Percentiles rank a stretch among this genome's conserved stretches.
These are phyloP conservation scores for Russula abietina DNA, from an alignment of 768 basidiomycete species.

Conservation along the genomic window DNA sequence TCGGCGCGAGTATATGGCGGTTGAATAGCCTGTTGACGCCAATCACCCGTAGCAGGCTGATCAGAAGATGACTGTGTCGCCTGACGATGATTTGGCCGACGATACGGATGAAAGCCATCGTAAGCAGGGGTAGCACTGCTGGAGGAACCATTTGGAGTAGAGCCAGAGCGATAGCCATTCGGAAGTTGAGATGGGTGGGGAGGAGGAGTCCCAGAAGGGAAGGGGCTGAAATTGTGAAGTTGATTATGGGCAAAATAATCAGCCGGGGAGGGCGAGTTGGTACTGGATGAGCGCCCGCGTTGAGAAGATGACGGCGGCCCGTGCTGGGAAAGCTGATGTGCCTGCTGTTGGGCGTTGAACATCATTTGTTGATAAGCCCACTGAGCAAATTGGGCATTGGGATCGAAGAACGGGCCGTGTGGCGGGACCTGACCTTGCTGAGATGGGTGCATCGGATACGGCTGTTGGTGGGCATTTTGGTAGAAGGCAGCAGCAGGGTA, in stretches of 20 bases:
- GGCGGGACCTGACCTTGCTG: conserved; percentile 38
- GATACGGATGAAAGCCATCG: conserved; percentile 76
- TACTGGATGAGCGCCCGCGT: conserved; percentile 35
- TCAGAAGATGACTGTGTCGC: conserved; percentile 30
- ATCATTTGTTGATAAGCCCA: conserved; percentile 94
- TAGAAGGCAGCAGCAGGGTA: conserved; percentile 64
- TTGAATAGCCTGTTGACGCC: conserved; percentile 49
- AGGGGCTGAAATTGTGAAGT: conserved; percentile 51
- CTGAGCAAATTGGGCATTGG: conserved; percentile 70
- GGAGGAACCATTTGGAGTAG: conserved; percentile 31
- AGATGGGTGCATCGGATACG: conserved; percentile 41
- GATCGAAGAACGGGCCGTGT: conserved; percentile 66
- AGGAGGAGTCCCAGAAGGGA: conserved; percentile 66
- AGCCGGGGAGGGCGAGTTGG: conserved; percentile 36
- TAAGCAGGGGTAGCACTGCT: conserved; percentile 36
- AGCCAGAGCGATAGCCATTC: conserved; percentile 35
- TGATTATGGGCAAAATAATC: conserved; percentile 59
- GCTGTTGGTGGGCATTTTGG: conserved; percentile 62
- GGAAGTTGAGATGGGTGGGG: conserved; percentile 47
- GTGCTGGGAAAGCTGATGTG: conserved; percentile 22
- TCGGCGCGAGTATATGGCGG: conserved; percentile 78
- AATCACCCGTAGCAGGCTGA: conserved; percentile 35
- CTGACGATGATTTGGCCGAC: conserved; percentile 48
- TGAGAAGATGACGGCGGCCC: conserved; percentile 36
- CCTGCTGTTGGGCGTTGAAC: conserved; percentile 47